phyloP scores from a whole-genome alignment of 176 grass and related monocot species.

The Aegilops longissima region DNA sequence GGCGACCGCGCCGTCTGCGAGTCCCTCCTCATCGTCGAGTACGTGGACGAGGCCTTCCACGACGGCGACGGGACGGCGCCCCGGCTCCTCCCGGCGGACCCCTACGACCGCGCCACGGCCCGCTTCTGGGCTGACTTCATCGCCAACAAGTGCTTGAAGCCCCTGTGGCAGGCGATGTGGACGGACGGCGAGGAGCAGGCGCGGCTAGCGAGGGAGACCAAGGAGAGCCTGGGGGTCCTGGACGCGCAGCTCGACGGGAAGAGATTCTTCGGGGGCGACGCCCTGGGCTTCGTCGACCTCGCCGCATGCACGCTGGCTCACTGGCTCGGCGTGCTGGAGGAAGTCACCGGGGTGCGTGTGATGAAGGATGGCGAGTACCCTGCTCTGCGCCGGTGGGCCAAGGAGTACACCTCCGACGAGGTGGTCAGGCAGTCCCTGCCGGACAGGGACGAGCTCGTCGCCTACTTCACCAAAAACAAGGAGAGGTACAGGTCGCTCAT shows the following conservation, averaged over 20 bases:
- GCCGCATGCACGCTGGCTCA: background rate
- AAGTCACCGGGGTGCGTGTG: background rate
- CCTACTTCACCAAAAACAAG: background rate
- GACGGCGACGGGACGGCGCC: background rate
- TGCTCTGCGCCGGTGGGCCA: background rate
- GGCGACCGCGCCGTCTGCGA: constrained; percentile 27
- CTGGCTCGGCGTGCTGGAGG: background rate
- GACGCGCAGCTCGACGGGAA: background rate
- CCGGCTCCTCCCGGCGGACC: background rate
- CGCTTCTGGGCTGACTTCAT: background rate
- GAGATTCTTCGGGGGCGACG: background rate
- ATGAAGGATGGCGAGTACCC: background rate
- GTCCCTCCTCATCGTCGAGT: constrained; percentile 52
- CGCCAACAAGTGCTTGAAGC: background rate
- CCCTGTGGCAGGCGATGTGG: background rate
- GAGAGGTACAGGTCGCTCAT: background rate
- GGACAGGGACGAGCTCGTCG: background rate
- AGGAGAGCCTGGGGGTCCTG: background rate
- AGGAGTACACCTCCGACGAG: background rate
- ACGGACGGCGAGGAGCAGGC: background rate
- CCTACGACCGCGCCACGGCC: background rate
- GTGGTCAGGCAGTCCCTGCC: background rate
- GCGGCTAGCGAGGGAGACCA: background rate
- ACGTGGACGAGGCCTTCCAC: constrained; percentile 39
- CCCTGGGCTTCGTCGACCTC: background rate